phyloP scores from a whole-genome alignment of 495 filamentous ascomycete genomes.

The Penicillium silybi region DNA sequence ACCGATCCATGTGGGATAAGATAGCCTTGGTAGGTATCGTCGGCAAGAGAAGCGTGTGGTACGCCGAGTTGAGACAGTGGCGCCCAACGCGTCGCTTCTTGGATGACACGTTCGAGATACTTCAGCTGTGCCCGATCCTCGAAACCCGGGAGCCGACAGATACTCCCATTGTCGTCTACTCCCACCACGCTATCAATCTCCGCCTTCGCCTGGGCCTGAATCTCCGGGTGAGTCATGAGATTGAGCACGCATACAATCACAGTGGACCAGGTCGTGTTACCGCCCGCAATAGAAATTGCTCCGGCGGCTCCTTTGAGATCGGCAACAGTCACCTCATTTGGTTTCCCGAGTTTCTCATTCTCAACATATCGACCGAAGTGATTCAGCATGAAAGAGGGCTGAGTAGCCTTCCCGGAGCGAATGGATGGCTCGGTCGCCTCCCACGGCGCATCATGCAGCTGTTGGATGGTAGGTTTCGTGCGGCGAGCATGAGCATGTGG shows the following conservation, averaged over 20 bases:
- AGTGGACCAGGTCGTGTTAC: slow-evolving; percentile 40
- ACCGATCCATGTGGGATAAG: slow-evolving; percentile 43
- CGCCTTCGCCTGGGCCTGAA: slow-evolving; percentile 42
- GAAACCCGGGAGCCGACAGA: slow-evolving; percentile 14
- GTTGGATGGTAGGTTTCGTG: slow-evolving; percentile 11
- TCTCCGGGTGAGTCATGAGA: slow-evolving; percentile 37
- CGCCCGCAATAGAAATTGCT: slow-evolving; percentile 48
- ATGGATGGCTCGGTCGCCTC: slow-evolving; percentile 34
- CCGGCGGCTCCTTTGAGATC: slow-evolving; percentile 49
- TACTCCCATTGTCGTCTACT: slow-evolving; percentile 5
- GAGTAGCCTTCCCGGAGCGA: slow-evolving; percentile 33
- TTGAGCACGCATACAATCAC: slow-evolving; percentile 38
- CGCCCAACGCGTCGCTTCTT: slow-evolving; percentile 36
- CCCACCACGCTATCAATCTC: slow-evolving; percentile 32
- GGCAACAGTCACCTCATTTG: slow-evolving; percentile 36
- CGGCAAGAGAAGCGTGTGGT: slow-evolving; percentile 48
- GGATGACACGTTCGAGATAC: slow-evolving; percentile 31
- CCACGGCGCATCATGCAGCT: slow-evolving; percentile 34
- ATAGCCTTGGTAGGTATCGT: slow-evolving; percentile 50
- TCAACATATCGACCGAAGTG: slow-evolving; percentile 16
- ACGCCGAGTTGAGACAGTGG: slow-evolving; percentile 37
- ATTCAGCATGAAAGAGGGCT: slow-evolving; percentile 28
- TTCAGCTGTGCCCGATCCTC: slow-evolving; percentile 19
- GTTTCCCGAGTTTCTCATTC: slow-evolving; percentile 17
- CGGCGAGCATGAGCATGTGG: slow-evolving; percentile 13